These are phyloP conservation scores for Zymoseptoria passerinii DNA, from an alignment of 2,329 filamentous ascomycete species.

Conservation along the genomic window DNA sequence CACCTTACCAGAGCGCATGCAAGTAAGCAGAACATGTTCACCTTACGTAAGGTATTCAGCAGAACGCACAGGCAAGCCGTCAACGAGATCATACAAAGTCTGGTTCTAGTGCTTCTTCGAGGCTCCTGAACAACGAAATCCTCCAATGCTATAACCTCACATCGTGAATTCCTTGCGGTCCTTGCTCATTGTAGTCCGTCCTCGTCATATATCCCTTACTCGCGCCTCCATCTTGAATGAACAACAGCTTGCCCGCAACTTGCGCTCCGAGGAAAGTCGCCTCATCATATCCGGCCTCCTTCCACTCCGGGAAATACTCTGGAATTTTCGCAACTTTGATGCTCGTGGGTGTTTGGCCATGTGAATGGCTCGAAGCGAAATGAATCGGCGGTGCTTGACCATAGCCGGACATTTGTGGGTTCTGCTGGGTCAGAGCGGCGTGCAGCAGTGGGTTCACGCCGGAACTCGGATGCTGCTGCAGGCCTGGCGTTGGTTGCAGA, in stretches of 20 bases:
- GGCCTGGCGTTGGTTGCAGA: slow-evolving; percentile 45
- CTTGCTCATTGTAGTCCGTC: slow-evolving; percentile 59
- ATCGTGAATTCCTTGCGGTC: slow-evolving; percentile 57
- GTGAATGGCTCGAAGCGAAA: slow-evolving; percentile 49
- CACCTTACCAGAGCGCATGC: background rate
- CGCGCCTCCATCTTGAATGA: slow-evolving; percentile 58
- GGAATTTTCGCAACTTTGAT: slow-evolving; percentile 73
- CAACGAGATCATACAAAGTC: background rate
- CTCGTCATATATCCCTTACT: slow-evolving; percentile 63
- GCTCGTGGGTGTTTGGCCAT: slow-evolving; percentile 69
- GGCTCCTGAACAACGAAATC: background rate
- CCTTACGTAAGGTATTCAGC: no score
- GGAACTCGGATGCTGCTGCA: slow-evolving; percentile 34
- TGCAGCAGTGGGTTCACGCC: slow-evolving; percentile 81
- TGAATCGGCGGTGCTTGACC: slow-evolving; percentile 32
- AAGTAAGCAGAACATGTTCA: background rate
- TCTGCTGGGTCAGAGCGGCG: slow-evolving; percentile 72
- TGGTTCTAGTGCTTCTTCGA: background rate
- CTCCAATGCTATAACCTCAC: slow-evolving; percentile 20
- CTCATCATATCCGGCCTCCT: slow-evolving; percentile 67
- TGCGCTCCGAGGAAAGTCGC: slow-evolving; percentile 80
- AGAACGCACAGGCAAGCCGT: no score
- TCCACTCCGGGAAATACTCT: slow-evolving; percentile 86
- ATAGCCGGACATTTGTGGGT: slow-evolving; percentile 29
- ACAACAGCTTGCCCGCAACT: slow-evolving; percentile 69